phyloP scores from a whole-genome alignment of 139 green algal genomes.

The Choricystis sp. region DNA sequence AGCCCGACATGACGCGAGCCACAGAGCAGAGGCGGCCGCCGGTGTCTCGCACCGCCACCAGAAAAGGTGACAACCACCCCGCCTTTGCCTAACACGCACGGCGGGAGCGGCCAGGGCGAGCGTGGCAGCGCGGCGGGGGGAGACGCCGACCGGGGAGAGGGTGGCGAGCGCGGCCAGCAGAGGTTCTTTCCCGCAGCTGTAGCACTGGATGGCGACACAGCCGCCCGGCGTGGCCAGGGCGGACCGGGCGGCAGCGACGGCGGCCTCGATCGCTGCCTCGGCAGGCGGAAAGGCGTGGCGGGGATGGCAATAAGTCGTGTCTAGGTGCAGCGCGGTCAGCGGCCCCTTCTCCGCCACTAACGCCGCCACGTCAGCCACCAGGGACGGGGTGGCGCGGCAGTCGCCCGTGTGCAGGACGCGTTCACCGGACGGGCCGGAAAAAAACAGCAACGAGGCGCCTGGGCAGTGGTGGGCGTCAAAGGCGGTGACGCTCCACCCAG shows the following conservation, averaged over 20 bases:
- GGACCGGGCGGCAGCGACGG: too few relatives aligned
- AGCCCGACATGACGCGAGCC: slow-evolving; percentile 80
- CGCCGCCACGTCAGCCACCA: slow-evolving; percentile 32
- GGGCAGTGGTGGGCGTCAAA: slow-evolving; percentile 72
- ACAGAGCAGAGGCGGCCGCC: slow-evolving; percentile 37
- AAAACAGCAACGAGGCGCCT: slow-evolving; percentile 55
- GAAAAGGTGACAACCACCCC: slow-evolving; percentile 70
- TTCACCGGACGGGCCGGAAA: slow-evolving; percentile 49
- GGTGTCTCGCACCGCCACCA: slow-evolving; percentile 69
- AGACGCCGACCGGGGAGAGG: too few relatives aligned
- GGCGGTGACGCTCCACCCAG: too few relatives aligned
- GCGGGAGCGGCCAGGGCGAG: too few relatives aligned
- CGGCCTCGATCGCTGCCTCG: too few relatives aligned
- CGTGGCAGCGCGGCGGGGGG: too few relatives aligned
- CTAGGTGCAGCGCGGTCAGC: slow-evolving; percentile 55
- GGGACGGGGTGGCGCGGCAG: slow-evolving; percentile 35
- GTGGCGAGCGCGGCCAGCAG: too few relatives aligned
- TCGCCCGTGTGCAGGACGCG: slow-evolving; percentile 34
- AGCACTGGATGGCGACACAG: too few relatives aligned
- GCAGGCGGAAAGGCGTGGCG: slow-evolving; percentile 41
- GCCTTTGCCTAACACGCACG: too few relatives aligned
- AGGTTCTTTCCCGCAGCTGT: too few relatives aligned
- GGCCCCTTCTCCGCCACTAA: slow-evolving; percentile 24
- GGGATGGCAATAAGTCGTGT: slow-evolving; percentile 71
- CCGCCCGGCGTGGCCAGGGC: too few relatives aligned